A percentile compares a stretch with the other conserved stretches of the same genome.
These are phyloP conservation scores for Suillus plorans DNA, from an alignment of 768 basidiomycete genomes.

Conservation along the genomic window DNA sequence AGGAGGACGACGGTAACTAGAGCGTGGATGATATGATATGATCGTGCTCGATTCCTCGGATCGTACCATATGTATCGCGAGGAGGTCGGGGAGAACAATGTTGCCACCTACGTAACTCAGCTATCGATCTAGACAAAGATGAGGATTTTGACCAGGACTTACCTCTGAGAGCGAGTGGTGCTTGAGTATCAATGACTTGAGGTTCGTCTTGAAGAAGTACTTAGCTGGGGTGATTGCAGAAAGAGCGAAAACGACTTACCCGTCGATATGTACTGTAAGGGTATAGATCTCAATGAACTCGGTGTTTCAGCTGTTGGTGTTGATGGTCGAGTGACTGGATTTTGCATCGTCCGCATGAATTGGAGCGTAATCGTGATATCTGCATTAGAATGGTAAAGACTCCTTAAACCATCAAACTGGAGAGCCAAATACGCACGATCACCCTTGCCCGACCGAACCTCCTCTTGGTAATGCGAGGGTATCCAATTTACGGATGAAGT, in stretches of 20 bases:
- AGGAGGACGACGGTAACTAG: constrained; percentile 25
- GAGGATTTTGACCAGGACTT: not conserved
- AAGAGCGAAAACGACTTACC: not conserved
- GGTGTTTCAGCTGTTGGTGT: constrained; percentile 8
- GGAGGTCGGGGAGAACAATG: constrained; percentile 34
- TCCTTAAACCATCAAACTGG: not conserved
- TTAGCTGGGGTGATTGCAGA: not conserved
- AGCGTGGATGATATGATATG: constrained; percentile 36
- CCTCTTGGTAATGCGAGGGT: constrained; percentile 43
- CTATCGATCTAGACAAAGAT: not conserved
- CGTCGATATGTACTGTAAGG: too few species aligned
- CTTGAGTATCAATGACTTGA: constrained; percentile 35
- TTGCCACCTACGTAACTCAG: constrained; percentile 13
- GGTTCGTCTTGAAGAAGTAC: constrained; percentile 14
- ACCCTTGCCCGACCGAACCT: constrained; percentile 21
- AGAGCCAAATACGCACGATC: constrained; percentile 36
- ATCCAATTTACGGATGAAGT: constrained; percentile 43
- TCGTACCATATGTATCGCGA: constrained; percentile 41
- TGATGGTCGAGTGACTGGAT: constrained; percentile 26
- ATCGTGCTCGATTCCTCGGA: constrained; percentile 24
- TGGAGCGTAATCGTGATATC: constrained; percentile 45
- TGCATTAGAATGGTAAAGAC: constrained; percentile 16
- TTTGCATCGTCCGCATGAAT: constrained; percentile 40
- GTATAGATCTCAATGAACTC: not conserved
- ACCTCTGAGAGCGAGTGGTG: constrained; percentile 28